These are phyloP conservation scores for Auriscalpium microsporum DNA, from an alignment of 768 basidiomycete species.

Conservation along the genomic window DNA sequence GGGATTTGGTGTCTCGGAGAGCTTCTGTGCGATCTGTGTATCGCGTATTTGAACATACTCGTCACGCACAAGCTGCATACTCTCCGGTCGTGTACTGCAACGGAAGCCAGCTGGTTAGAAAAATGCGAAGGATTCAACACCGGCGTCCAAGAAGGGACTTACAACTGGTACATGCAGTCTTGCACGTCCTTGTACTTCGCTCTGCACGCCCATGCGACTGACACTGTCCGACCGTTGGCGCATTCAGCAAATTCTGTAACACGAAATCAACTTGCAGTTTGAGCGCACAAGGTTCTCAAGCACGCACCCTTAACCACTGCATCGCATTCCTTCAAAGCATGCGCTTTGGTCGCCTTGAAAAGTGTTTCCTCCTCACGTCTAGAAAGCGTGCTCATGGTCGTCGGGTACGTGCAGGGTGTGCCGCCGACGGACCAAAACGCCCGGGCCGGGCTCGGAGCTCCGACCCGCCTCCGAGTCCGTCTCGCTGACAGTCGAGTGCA, in stretches of 20 bases:
- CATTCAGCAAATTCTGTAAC: constrained; percentile 76
- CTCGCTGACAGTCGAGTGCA: neutral
- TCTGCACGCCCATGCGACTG: constrained; percentile 80
- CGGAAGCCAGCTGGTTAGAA: neutral
- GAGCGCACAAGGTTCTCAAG: neutral
- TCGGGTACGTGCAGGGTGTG: neutral
- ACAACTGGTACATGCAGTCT: constrained; percentile 77
- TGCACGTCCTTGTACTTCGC: constrained; percentile 61
- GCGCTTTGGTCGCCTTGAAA: constrained; percentile 70
- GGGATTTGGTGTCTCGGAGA: constrained; percentile 14
- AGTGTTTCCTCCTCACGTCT: constrained; percentile 84
- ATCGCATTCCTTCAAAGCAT: constrained; percentile 75
- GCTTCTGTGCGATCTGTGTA: neutral
- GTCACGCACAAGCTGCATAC: constrained; percentile 61
- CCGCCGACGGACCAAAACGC: neutral
- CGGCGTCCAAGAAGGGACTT: constrained; percentile 23
- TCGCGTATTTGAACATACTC: constrained; percentile 68
- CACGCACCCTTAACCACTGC: constrained; percentile 58
- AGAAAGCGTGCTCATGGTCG: constrained; percentile 71
- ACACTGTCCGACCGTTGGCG: constrained; percentile 69
- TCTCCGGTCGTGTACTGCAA: constrained; percentile 60
- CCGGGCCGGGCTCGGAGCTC: neutral
- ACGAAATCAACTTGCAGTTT: neutral
- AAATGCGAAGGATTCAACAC: neutral
- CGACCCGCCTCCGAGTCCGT: neutral